Conservation (phyloP, 805 yeast genomes). For the Saturnispora kantuleensis region DNA sequence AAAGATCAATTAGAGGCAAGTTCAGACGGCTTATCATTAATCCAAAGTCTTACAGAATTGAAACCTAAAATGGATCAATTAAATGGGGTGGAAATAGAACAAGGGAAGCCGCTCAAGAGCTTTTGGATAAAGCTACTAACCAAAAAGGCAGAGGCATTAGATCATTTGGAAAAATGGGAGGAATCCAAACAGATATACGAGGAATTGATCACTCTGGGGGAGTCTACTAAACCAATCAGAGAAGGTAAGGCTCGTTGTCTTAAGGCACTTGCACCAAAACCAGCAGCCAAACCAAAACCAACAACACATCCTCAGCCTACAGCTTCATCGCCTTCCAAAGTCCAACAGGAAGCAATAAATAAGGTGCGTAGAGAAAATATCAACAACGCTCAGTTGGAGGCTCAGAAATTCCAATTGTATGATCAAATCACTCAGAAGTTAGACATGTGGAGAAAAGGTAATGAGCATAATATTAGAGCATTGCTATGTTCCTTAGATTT, state of each 20-base stretch:
- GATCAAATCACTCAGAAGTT: conserved; percentile 52
- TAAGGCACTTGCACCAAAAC: conserved; percentile 36
- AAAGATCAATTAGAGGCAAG: conserved; percentile 39
- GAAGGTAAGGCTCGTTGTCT: conserved; percentile 80
- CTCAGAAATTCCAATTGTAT: conserved; percentile 48
- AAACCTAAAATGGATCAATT: conserved; percentile 5
- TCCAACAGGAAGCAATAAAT: conserved; percentile 3
- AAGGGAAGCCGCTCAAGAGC: conserved; percentile 47
- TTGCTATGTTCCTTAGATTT: conserved; percentile 59
- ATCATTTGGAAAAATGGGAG: conserved; percentile 60
- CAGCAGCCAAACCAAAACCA: conserved; percentile 23
- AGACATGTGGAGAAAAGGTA: conserved; percentile 58
- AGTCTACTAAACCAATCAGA: conserved; percentile 50
- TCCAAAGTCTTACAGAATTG: conserved; percentile 24
- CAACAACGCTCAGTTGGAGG: conserved; percentile 30
- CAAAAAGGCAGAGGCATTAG: conserved; percentile 77
- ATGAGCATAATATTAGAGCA: conserved; percentile 73
- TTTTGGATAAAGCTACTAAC: conserved; percentile 66
- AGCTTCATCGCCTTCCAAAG: neutral
- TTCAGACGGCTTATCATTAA: conserved; percentile 36
- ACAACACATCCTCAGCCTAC: conserved; percentile 8
- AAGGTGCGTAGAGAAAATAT: conserved; percentile 4
- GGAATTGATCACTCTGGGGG: conserved; percentile 56
- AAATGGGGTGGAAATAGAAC: conserved; percentile 29
- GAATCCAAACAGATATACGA: conserved; percentile 57